Evolutionary conservation across 2,329 filamentous ascomycete species (phyloP).

Genomic region (Pseudogymnoascus sp.): DNA sequence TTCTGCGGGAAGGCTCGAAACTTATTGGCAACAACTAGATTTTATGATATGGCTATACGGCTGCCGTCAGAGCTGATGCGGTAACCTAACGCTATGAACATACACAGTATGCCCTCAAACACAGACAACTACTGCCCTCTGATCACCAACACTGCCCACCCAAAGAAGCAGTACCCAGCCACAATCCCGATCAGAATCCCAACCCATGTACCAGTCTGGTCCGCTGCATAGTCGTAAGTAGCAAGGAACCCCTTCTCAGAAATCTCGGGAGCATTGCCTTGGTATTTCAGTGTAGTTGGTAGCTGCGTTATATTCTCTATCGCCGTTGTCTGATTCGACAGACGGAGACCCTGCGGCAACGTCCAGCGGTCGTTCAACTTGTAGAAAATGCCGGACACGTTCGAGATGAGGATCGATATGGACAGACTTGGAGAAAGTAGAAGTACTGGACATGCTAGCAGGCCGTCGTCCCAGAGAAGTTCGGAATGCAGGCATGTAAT

Average conservation of each 20-base stretch:
- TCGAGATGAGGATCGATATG: conserved; percentile 96
- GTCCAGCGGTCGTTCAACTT: conserved; percentile 85
- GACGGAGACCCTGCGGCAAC: conserved; percentile 93
- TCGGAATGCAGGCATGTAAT: conserved; percentile 79
- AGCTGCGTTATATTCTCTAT: conserved; percentile 60
- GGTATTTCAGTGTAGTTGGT: background rate
- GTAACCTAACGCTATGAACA: background rate
- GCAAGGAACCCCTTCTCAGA: too few species aligned
- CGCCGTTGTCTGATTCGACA: conserved; percentile 77
- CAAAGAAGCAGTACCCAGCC: background rate
- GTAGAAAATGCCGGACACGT: conserved; percentile 90
- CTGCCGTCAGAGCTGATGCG: background rate
- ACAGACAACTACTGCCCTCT: too few species aligned
- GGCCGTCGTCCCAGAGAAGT: conserved; percentile 69
- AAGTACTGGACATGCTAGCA: conserved; percentile 94
- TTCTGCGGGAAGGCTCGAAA: background rate
- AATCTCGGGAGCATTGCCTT: background rate
- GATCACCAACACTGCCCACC: background rate
- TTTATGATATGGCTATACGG: too few species aligned
- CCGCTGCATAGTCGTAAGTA: background rate
- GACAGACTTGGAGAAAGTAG: conserved; percentile 89
- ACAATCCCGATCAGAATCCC: background rate
- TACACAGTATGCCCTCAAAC: background rate
- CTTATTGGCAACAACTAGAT: background rate
- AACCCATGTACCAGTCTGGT: background rate